These are phyloP conservation scores for Erysimum cheiri DNA, from an alignment of 441 rosid species.

Conservation along the genomic window DNA sequence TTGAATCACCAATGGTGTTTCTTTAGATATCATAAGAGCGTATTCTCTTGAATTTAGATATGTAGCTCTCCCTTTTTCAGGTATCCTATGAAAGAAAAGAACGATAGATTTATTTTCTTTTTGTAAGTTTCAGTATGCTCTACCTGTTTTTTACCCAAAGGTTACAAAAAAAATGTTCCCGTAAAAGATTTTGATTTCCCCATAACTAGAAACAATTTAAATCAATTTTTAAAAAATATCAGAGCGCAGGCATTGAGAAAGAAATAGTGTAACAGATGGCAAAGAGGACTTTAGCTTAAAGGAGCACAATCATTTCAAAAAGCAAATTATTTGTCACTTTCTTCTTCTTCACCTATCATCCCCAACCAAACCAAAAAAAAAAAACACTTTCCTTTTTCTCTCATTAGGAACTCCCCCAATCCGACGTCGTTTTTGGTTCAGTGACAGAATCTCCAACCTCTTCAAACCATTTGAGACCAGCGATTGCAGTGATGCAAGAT, in stretches of 20 bases:
- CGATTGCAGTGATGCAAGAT: conserved; percentile 52
- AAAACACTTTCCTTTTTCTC: conserved; percentile 33
- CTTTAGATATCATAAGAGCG: conserved; percentile 6
- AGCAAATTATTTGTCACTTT: conserved; percentile 44
- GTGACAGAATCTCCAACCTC: conserved; percentile 15
- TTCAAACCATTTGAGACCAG: neutral
- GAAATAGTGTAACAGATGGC: conserved; percentile 35
- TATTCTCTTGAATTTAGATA: conserved; percentile 24
- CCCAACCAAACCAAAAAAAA: conserved; percentile 27
- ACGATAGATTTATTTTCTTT: conserved; percentile 9
- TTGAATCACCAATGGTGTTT: too few relatives aligned
- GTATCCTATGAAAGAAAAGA: conserved; percentile 35
- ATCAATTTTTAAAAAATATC: neutral
- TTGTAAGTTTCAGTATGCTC: conserved; percentile 7
- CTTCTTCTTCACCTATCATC: conserved; percentile 37
- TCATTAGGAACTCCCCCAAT: conserved; percentile 15
- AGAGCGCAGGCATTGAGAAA: conserved; percentile 9
- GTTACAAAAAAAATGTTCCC: neutral
- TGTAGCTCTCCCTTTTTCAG: conserved; percentile 29
- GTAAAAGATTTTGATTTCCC: neutral
- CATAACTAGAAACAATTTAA: neutral
- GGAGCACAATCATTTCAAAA: conserved; percentile 40
- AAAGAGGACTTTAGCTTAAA: conserved; percentile 30
- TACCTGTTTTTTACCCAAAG: conserved; percentile 2
- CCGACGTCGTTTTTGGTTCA: conserved; percentile 23